These are phyloP conservation scores for Lachancea nothofagi DNA, from an alignment of 805 yeast species.

Conservation along the genomic window DNA sequence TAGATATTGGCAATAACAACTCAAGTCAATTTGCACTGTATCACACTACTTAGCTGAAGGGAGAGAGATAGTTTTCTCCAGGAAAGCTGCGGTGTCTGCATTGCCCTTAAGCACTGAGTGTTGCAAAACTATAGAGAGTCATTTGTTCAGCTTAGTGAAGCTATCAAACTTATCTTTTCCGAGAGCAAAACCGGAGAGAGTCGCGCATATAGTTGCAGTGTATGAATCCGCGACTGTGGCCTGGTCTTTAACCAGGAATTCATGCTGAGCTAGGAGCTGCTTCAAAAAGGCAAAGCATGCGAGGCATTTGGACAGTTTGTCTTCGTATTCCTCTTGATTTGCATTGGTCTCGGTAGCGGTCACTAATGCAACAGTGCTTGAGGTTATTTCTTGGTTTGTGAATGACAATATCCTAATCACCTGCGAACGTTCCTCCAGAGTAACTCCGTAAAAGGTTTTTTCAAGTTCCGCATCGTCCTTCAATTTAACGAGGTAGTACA, in stretches of 20 bases:
- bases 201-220: conserved; percentile 1
- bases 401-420: conserved; percentile 75
- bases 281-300: conserved; percentile 7
- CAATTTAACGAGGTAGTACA: conserved; percentile 41
- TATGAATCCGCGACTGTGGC: conserved; percentile 9
- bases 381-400: conserved; percentile 39
- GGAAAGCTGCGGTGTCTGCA: too few relatives aligned
- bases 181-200: not conserved
- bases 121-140: too few relatives aligned
- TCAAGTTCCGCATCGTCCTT: conserved; percentile 34
- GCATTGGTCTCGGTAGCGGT: conserved; percentile 10
- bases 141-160: too few relatives aligned
- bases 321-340: conserved; percentile 6
- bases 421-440: conserved; percentile 50
- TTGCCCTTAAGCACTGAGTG: too few relatives aligned
- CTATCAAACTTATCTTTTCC: too few relatives aligned
- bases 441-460: conserved; percentile 53
- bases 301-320: conserved; percentile 7
- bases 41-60: too few relatives aligned
- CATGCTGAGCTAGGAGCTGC: conserved; percentile 7
- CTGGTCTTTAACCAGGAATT: conserved; percentile 8
- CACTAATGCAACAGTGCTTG: conserved; percentile 8
- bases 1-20: too few relatives aligned
- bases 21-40: too few relatives aligned
- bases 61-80: too few relatives aligned